phyloP scores from a whole-genome alignment of 169 alveolate genomes.

The Plasmodium reichenowi region DNA sequence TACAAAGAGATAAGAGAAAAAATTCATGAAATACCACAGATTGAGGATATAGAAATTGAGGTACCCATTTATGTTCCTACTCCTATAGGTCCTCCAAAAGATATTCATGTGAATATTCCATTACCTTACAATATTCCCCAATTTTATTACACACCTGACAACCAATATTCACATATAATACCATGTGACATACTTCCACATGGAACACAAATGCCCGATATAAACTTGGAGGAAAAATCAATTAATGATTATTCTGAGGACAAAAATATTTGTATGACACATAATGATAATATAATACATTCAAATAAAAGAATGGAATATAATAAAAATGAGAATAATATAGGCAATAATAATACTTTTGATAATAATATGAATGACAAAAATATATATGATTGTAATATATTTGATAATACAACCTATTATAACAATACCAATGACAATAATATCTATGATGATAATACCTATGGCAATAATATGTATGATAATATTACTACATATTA shows the following conservation, averaged over 20 bases:
- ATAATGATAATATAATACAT: constrained; percentile 9
- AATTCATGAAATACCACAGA: constrained; percentile 77
- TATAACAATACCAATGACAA: too few relatives aligned
- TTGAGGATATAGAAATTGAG: constrained; percentile 76
- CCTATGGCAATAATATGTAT: constrained; percentile 14
- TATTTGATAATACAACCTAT: too few relatives aligned
- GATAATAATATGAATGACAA: constrained; percentile 9
- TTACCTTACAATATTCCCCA: constrained; percentile 74
- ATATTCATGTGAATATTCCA: constrained; percentile 51
- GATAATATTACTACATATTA: constrained; percentile 11
- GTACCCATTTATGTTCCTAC: constrained; percentile 76
- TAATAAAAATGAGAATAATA: not conserved
- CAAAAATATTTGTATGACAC: not conserved
- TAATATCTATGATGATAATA: not conserved
- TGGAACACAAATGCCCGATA: constrained; percentile 3
- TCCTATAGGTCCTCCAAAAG: constrained; percentile 74
- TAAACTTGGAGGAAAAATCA: constrained; percentile 14
- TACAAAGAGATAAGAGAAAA: constrained; percentile 73
- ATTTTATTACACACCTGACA: constrained; percentile 64
- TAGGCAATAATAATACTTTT: not conserved
- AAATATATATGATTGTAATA: not conserved
- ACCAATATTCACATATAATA: constrained; percentile 5
- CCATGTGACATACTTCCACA: constrained; percentile 5
- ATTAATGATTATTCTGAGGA: constrained; percentile 8
- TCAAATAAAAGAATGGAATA: constrained; percentile 2